Evolutionary conservation across 2,329 filamentous ascomycete genomes (phyloP).

Genomic region (Fusarium chlamydosporum): DNA sequence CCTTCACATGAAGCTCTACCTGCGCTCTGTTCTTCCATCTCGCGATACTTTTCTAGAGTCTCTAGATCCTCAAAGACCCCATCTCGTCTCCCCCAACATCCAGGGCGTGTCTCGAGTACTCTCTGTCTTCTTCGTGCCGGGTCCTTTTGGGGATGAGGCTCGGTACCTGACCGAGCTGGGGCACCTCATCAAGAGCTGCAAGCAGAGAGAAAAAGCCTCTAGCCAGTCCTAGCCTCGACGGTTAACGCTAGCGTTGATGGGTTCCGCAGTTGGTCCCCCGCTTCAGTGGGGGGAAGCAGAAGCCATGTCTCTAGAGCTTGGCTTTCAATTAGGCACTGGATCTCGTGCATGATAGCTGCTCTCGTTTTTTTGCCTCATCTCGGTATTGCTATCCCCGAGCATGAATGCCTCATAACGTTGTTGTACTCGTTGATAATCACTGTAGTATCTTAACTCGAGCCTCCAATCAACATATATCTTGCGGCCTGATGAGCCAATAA

Average conservation of each 20-base stretch:
- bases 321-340: conserved; percentile 28
- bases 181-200: conserved; percentile 44
- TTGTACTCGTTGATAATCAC: conserved; percentile 1
- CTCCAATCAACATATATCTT: not conserved
- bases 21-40: conserved; percentile 27
- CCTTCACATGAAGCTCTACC: conserved; percentile 36
- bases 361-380: conserved; percentile 40
- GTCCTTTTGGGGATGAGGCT: conserved; percentile 38
- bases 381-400: conserved; percentile 43
- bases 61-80: conserved; percentile 17
- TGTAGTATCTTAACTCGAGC: not conserved
- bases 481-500: not conserved
- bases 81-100: conserved; percentile 25
- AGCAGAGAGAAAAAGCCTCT: conserved; percentile 35
- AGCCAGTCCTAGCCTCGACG: conserved; percentile 44
- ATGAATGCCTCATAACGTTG: conserved; percentile 12
- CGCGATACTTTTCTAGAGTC: conserved; percentile 41
- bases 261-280: conserved; percentile 38
- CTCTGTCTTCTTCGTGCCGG: conserved; percentile 31
- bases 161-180: conserved; percentile 51
- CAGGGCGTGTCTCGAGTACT: conserved; percentile 44
- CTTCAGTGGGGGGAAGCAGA: conserved; percentile 32
- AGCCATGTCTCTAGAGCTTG: conserved; percentile 24
- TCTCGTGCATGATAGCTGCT: conserved; percentile 34
- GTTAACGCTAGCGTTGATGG: conserved; percentile 42